These are phyloP conservation scores for Phaeophleospora eucalypticola DNA, from an alignment of 2,329 filamentous ascomycete genomes.

Conservation along the genomic window DNA sequence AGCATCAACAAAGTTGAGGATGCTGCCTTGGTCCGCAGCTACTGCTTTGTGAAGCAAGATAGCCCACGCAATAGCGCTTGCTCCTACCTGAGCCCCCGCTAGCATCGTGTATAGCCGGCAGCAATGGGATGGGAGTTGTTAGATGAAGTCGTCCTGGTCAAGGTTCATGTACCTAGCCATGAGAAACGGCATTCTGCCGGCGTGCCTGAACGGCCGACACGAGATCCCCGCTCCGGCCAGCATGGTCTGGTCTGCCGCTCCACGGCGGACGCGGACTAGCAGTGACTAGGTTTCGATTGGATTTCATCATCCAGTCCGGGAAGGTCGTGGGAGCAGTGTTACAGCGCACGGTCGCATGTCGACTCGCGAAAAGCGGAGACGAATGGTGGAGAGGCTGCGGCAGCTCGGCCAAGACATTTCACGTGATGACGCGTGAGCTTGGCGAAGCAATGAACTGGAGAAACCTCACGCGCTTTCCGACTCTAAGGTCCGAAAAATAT, in stretches of 20 bases:
- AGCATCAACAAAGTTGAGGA: slow-evolving; percentile 35
- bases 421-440: too few relatives aligned
- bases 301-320: not conserved
- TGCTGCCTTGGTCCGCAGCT: slow-evolving; percentile 3
- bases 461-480: too few relatives aligned
- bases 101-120: not conserved
- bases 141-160: too few relatives aligned
- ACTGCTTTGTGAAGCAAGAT: not conserved
- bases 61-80: not conserved
- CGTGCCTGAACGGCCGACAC: not conserved
- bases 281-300: not conserved
- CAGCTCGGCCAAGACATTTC: too few relatives aligned
- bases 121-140: not conserved
- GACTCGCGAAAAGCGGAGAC: too few relatives aligned
- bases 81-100: not conserved
- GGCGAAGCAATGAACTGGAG: too few relatives aligned
- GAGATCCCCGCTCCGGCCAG: not conserved
- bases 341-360: not conserved
- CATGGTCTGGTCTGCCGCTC: not conserved
- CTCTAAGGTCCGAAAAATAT: too few relatives aligned
- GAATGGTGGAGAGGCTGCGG: too few relatives aligned
- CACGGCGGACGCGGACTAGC: too few relatives aligned
- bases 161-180: not conserved
- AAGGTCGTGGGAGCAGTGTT: not conserved
- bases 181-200: not conserved